Evolutionary conservation across 768 basidiomycete genomes (phyloP), one percentile per base, ranked within the genome.

Genomic region (Calvatia gigantea): DNA sequence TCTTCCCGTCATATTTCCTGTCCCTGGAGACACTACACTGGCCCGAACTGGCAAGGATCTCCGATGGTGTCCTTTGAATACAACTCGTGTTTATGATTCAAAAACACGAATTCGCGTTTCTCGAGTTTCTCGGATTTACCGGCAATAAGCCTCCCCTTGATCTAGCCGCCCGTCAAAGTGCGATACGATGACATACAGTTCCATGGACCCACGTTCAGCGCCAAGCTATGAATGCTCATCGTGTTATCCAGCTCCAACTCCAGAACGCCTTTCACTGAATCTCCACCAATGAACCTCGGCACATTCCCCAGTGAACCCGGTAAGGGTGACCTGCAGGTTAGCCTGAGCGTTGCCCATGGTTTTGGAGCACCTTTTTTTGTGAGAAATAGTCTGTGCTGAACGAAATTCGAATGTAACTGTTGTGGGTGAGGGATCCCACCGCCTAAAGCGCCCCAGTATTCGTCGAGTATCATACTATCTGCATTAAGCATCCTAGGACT

Each of bases 61-160:
- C 69, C 69, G 27, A 64, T 49, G 12, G 64, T 60, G 41, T 72
- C 72, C 15, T 67, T 66, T 69, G 73, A 75, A 17, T 45, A 54
- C 5, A 68, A 54, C 6, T 61, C 62, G 31, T 54, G 28, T 14
- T 37, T 48, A 17, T 58, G 48, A 27, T 61, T 51, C 42, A 61
- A 37, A 39, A 61, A 56, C 15, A 47, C 44, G 31, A 21, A 59
- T 3, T 43, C 43, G n/a, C 43, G 33, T 14, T 52, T 32, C 5
- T 44, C 45, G 21, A 45, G n/a, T n/a, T n/a, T n/a, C n/a, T n/a
- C n/a, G n/a, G n/a, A n/a, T n/a, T n/a, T n/a, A n/a, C n/a, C n/a
- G n/a, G n/a, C n/a, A n/a, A n/a, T n/a, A n/a, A n/a, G n/a, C n/a
- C n/a, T n/a, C n/a, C n/a, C n/a, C n/a, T n/a, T n/a, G n/a, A n/a